These are phyloP conservation scores for Penicillium sp. DNA, from an alignment of 2,329 filamentous ascomycete genomes.

Conservation along the genomic window DNA sequence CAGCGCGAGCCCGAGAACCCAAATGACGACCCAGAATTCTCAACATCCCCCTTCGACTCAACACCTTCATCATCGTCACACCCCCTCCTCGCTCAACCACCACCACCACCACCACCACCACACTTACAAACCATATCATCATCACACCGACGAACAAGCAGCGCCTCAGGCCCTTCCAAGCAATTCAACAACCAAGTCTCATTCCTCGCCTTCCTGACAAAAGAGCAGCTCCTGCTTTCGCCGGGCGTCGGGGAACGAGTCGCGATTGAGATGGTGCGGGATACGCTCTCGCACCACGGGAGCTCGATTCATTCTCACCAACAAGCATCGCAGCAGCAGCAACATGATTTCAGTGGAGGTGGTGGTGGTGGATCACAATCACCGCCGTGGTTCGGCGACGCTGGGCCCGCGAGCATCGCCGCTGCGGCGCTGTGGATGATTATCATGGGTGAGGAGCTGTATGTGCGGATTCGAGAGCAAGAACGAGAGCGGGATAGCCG, in stretches of 20 bases:
- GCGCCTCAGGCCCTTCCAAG: neutral
- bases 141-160: neutral
- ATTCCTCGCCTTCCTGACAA: constrained; percentile 13
- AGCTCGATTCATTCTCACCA: neutral
- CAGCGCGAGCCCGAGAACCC: neutral
- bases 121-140: too few species aligned
- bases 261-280: constrained; percentile 8
- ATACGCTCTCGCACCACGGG: constrained; percentile 2
- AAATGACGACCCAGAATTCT: neutral
- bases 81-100: too few species aligned
- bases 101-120: too few species aligned
- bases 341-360: too few species aligned
- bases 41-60: neutral
- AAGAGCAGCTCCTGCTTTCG: neutral
- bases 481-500: neutral
- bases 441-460: constrained; percentile 31
- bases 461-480: constrained; percentile 11
- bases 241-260: constrained; percentile 6
- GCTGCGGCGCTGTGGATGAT: constrained; percentile 24
- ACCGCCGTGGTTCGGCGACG: neutral
- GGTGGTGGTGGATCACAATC: too few species aligned
- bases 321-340: neutral
- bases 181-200: constrained; percentile 13
- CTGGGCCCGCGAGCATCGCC: neutral
- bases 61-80: neutral